Percentiles rank a stretch among this genome's conserved stretches.
Evolutionary conservation across 1,284 basidiomycete species (phyloP).

Genomic region (Ceratobasidium theobromae): DNA sequence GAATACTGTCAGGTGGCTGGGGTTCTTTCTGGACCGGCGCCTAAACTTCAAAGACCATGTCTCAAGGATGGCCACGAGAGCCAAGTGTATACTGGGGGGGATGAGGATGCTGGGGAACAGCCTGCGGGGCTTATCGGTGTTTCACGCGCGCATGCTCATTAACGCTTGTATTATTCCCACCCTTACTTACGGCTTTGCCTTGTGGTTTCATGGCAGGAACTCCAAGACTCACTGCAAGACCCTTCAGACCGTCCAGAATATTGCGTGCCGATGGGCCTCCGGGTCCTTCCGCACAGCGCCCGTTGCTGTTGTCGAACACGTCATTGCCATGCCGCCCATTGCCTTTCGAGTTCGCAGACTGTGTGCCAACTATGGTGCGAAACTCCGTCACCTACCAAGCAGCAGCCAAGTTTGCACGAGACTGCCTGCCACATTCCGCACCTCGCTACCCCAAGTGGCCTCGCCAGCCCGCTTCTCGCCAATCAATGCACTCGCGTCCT

Average conservation of each 20-base stretch:
- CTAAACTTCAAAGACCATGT: slow-evolving; percentile 24
- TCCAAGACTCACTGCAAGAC: too few relatives aligned
- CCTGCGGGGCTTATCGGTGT: not conserved
- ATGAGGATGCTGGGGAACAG: slow-evolving; percentile 25
- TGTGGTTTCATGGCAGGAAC: not conserved
- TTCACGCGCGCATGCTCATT: not conserved
- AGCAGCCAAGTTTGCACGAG: not conserved
- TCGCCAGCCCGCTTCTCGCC: too few relatives aligned
- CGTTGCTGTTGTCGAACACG: not conserved
- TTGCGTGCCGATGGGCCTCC: not conserved
- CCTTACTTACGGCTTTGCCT: not conserved
- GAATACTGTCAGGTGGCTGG: slow-evolving; percentile 23
- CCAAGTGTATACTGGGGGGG: not conserved
- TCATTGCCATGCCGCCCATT: not conserved
- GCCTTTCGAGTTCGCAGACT: not conserved
- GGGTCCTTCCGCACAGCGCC: not conserved
- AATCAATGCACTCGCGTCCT: too few relatives aligned
- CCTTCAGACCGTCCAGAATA: not conserved
- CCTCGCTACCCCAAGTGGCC: too few relatives aligned
- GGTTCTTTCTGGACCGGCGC: slow-evolving; percentile 5
- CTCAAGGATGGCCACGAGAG: not conserved
- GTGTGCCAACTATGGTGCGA: not conserved
- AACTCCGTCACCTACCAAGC: not conserved
- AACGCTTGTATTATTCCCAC: not conserved
- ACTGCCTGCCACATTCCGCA: too few relatives aligned